These are phyloP conservation scores for Aureobasidium pullulans DNA, from an alignment of 2,329 filamentous ascomycete species.

Conservation along the genomic window DNA sequence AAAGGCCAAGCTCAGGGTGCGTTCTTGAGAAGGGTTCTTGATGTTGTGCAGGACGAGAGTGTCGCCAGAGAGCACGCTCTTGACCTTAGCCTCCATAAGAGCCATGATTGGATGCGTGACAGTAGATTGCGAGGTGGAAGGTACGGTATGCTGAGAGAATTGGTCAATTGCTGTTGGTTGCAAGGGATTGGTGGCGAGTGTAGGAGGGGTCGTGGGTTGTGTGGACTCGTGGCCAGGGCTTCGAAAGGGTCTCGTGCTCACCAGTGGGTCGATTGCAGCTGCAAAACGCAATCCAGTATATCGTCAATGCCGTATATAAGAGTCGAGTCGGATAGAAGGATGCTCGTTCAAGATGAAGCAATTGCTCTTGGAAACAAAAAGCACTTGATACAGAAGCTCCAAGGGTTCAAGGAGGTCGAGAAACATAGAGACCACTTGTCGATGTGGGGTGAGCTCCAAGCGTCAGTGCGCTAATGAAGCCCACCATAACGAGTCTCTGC, in stretches of 20 bases:
- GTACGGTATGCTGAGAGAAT: background rate
- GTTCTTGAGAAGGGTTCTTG: slow-evolving; percentile 74
- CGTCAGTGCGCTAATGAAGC: slow-evolving; percentile 7
- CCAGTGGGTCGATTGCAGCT: background rate
- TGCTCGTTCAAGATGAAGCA: background rate
- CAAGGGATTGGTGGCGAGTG: background rate
- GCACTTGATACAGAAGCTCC: background rate
- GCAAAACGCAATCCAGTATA: background rate
- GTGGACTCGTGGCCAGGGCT: background rate
- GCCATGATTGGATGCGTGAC: slow-evolving; percentile 19
- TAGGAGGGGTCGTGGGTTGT: background rate
- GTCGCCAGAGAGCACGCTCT: slow-evolving; percentile 90
- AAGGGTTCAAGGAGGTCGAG: slow-evolving; percentile 3
- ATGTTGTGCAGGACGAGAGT: slow-evolving; percentile 77
- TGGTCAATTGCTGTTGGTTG: slow-evolving; percentile 2
- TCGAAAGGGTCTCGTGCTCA: slow-evolving; percentile 12
- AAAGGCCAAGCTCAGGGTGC: slow-evolving; percentile 82
- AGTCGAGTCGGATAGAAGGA: background rate
- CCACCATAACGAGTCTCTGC: background rate
- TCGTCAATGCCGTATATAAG: background rate
- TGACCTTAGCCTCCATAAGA: slow-evolving; percentile 66
- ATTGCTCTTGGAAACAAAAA: background rate
- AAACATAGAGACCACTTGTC: slow-evolving; percentile 9
- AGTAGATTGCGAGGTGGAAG: background rate
- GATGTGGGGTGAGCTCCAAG: slow-evolving; percentile 10